phyloP scores from a whole-genome alignment of 257 asterid species.

The Solanum peruvianum region DNA sequence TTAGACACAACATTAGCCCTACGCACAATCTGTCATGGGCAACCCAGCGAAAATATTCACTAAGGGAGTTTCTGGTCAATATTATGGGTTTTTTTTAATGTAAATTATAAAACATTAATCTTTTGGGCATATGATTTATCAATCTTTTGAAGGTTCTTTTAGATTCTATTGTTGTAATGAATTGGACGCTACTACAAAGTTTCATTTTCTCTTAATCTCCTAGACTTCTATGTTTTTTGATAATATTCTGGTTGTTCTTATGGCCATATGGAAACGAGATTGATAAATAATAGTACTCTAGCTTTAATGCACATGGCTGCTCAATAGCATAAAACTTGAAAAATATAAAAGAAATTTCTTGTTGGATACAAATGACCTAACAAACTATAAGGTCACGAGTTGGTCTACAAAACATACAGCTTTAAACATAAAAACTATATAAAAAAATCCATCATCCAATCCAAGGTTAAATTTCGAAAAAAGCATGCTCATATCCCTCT shows the following conservation, averaged over 20 bases:
- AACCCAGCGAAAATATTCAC: neutral
- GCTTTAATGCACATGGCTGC: neutral
- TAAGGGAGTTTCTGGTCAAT: neutral
- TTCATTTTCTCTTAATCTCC: neutral
- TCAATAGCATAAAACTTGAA: neutral
- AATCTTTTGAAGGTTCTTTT: neutral
- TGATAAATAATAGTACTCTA: neutral
- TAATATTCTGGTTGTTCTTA: neutral
- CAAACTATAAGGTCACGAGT: neutral
- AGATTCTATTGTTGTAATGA: neutral
- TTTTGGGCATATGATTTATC: neutral
- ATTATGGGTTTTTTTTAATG: neutral
- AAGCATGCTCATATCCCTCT: neutral
- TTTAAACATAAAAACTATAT: neutral
- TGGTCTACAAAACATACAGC: neutral
- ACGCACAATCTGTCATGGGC: neutral
- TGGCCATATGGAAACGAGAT: neutral
- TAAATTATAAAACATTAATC: neutral
- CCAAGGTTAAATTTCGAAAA: neutral
- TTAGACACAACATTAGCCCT: neutral
- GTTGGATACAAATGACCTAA: neutral
- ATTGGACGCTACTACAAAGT: neutral
- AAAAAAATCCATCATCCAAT: neutral
- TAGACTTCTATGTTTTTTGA: neutral
- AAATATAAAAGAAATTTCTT: neutral